Evolutionary conservation across 2,329 filamentous ascomycete genomes (phyloP), one percentile per base, ranked within the genome.

Genomic region (Lasiodiplodia theobromae): DNA sequence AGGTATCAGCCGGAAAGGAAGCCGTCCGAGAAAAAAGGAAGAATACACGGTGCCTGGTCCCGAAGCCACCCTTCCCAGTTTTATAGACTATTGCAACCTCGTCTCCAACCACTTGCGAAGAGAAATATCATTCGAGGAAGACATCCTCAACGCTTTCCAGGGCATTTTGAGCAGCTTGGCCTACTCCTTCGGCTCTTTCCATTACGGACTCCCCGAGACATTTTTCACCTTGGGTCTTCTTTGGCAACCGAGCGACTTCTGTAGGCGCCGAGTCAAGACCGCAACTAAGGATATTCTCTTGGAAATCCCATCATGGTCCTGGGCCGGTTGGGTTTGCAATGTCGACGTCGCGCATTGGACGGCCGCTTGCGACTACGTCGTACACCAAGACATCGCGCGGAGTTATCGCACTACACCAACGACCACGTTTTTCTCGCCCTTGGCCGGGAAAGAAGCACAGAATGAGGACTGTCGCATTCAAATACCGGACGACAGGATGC

Each of bases 1-100:
- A 16, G 51, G 51, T 12, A 53, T 53, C 21, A 53, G 51, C 4
- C 21, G 51, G 21, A 53, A 28, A 8, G 21, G 51, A 16, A 28
- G 21, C 12, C 51, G 10, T 3, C 51, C 51, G 51, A 53, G 51
- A 14, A 53, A 53, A 16, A 53, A 53, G 51, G 51, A 53, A 10
- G 51, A 53, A 31, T 53, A 53, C 21, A 53, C 51, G 21, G n/a
- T 53, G 5, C 51, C n/a, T 28, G 51, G 51, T 23, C 51, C 51
- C 12, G 21, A 53, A 10, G 8, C 51, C 14, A 53, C 21, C 21
- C 25, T 53, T 16, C 51, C 51, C 3, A 53, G 51, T 28, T 53
- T 53, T 14, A 23, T 53, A 23, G 51, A 53, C 51, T 53, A 53
- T 23, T 53, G 51, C 23, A 53, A 14, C 51, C 51, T 53, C 8